These are phyloP conservation scores for Talaromyces sp. DNA, from an alignment of 2,329 filamentous ascomycete genomes.

Conservation along the genomic window DNA sequence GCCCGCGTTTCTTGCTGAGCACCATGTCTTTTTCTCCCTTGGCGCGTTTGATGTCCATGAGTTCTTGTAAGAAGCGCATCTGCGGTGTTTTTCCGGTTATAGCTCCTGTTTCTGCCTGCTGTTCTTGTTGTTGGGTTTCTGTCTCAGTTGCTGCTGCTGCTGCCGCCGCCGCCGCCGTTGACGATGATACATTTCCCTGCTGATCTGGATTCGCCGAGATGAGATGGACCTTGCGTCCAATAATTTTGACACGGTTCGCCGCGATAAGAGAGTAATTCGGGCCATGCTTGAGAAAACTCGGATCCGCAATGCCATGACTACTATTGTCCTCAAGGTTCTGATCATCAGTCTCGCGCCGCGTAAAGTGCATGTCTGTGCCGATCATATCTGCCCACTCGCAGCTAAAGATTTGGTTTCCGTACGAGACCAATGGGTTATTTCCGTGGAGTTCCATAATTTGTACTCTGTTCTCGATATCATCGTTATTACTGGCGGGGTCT, in stretches of 20 bases:
- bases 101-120: background rate
- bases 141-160: background rate
- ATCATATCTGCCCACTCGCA: constrained; percentile 79
- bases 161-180: background rate
- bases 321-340: constrained; percentile 15
- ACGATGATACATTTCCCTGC: background rate
- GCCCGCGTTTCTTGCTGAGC: constrained; percentile 39
- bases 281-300: constrained; percentile 39
- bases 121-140: background rate
- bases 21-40: constrained; percentile 63
- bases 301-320: constrained; percentile 36
- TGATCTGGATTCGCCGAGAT: constrained; percentile 29
- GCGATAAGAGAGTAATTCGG: constrained; percentile 65
- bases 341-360: constrained; percentile 37
- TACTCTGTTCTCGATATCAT: constrained; percentile 42
- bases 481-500: constrained; percentile 23
- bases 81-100: constrained; percentile 27
- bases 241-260: constrained; percentile 65
- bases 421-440: constrained; percentile 70
- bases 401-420: constrained; percentile 71
- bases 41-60: constrained; percentile 61
- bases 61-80: constrained; percentile 57
- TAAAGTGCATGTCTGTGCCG: constrained; percentile 78
- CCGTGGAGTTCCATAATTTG: constrained; percentile 83
- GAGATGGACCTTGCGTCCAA: constrained; percentile 61